Percentiles rank a stretch among this genome's conserved stretches.
Conservation (phyloP, 495 filamentous ascomycete genomes). For the Penicillium crystallinum region DNA sequence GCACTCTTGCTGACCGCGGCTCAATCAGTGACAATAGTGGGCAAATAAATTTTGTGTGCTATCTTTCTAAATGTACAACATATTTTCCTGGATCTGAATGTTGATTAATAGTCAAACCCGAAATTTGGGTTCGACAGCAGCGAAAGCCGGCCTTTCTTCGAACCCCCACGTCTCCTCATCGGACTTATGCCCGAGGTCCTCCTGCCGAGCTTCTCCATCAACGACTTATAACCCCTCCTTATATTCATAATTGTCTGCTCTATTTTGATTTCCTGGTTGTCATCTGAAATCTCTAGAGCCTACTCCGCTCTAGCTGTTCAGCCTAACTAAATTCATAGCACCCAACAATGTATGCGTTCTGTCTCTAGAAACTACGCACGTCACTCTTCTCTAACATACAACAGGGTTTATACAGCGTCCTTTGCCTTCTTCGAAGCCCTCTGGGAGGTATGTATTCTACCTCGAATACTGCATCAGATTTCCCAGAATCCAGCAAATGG, state of each 20-base stretch:
- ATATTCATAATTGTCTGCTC: neutral
- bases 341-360: conserved; percentile 5
- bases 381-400: conserved; percentile 1
- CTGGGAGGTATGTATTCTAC: conserved; percentile 55
- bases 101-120: neutral
- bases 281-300: neutral
- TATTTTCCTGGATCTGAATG: neutral
- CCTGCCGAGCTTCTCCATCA: conserved; percentile 4
- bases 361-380: neutral
- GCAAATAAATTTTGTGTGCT: no score
- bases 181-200: conserved; percentile 7
- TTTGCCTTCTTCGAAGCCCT: conserved; percentile 94
- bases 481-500: neutral
- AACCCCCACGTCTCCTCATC: conserved; percentile 16
- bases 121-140: neutral
- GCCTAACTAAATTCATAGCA: neutral
- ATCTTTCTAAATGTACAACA: no score
- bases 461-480: no score
- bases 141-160: neutral
- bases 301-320: neutral
- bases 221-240: neutral
- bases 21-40: no score
- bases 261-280: neutral
- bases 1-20: no score
- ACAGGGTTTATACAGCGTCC: conserved; percentile 62